Conservation (phyloP, 495 filamentous ascomycete genomes). For the Gamarada debralockiae region DNA sequence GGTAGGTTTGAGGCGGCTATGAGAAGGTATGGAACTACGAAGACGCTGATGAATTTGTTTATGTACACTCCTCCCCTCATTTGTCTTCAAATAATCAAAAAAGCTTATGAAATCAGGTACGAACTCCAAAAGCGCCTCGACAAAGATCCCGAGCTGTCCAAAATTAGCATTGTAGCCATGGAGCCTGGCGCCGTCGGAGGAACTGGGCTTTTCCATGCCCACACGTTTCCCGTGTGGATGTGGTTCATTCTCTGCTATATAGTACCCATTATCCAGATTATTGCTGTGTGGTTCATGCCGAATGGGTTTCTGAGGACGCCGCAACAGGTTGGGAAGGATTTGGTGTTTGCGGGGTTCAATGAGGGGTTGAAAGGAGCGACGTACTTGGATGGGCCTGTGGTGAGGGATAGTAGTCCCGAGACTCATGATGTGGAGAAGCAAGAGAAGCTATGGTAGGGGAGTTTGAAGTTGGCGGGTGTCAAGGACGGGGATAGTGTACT, state of each 20-base stretch:
- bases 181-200: slow-evolving; percentile 34
- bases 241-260: slow-evolving; percentile 9
- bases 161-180: slow-evolving; percentile 28
- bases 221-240: slow-evolving; percentile 11
- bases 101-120: slow-evolving; percentile 18
- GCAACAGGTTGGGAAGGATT: slow-evolving; percentile 39
- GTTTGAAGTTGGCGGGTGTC: slow-evolving; percentile 27
- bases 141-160: slow-evolving; percentile 28
- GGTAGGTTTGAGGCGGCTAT: slow-evolving; percentile 25
- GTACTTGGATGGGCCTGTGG: slow-evolving; percentile 29
- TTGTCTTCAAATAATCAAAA: background rate
- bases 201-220: slow-evolving; percentile 26
- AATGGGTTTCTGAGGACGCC: slow-evolving; percentile 35
- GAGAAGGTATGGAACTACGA: slow-evolving; percentile 37
- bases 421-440: slow-evolving; percentile 33
- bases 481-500: slow-evolving; percentile 34
- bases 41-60: slow-evolving; percentile 36
- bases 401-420: slow-evolving; percentile 25
- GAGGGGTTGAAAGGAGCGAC: slow-evolving; percentile 25
- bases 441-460: slow-evolving; percentile 31
- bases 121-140: slow-evolving; percentile 32
- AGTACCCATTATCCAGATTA: slow-evolving; percentile 10
- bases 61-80: slow-evolving; percentile 24
- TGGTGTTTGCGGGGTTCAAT: slow-evolving; percentile 33
- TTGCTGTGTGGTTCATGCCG: slow-evolving; percentile 10